Percentiles rank a stretch among this genome's conserved stretches.
Conservation (phyloP, 495 filamentous ascomycete genomes). For the Penicillium flavigenum region DNA sequence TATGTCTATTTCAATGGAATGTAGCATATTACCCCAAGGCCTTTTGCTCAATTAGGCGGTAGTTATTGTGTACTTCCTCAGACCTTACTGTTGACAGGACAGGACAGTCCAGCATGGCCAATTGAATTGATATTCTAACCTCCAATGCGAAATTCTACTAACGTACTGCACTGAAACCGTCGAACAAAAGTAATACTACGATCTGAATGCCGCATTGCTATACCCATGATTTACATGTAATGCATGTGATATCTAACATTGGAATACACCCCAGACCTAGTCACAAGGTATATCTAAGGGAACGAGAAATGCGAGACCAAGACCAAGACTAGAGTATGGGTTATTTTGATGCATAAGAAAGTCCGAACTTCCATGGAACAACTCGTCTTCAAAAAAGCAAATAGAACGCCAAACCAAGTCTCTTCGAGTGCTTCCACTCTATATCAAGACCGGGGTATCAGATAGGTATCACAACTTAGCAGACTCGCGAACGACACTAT, state of each 20-base stretch:
- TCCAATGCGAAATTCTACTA: not conserved
- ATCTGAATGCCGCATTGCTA: not conserved
- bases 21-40: constrained; percentile 1
- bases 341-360: not conserved
- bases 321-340: not conserved
- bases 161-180: not conserved
- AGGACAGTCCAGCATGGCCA: too few relatives aligned
- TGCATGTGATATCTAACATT: not conserved
- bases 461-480: constrained; percentile 21
- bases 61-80: not conserved
- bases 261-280: not conserved
- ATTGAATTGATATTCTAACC: not conserved
- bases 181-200: not conserved
- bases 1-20: not conserved
- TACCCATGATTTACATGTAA: not conserved
- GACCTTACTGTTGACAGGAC: not conserved
- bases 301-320: too few relatives aligned
- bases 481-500: constrained; percentile 75
- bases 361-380: not conserved
- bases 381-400: not conserved
- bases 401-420: constrained; percentile 11
- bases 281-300: not conserved
- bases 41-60: not conserved
- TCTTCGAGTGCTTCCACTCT: not conserved
- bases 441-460: constrained; percentile 10